Percentiles rank a stretch among this genome's conserved stretches.
phyloP scores from a whole-genome alignment of 805 yeast species.

The Ogataea minuta region DNA sequence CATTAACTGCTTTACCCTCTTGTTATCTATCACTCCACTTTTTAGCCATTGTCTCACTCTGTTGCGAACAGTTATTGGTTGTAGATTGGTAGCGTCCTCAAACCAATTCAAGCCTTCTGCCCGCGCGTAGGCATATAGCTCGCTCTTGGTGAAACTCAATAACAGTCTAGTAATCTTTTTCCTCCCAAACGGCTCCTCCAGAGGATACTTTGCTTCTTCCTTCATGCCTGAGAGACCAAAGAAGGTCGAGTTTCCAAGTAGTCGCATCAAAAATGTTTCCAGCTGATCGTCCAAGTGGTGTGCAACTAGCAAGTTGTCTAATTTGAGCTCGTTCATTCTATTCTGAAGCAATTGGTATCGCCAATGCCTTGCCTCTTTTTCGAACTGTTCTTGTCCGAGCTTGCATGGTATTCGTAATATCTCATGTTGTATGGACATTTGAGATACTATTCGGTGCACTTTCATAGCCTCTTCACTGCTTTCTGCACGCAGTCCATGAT shows the following conservation, averaged over 20 bases:
- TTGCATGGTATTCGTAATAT: constrained; percentile 19
- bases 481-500: constrained; percentile 55
- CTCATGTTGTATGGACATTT: constrained; percentile 29
- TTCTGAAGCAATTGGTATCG: constrained; percentile 46
- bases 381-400: constrained; percentile 32
- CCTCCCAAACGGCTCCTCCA: constrained; percentile 9
- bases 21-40: constrained; percentile 10
- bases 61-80: constrained; percentile 60
- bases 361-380: constrained; percentile 55
- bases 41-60: constrained; percentile 40
- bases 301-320: constrained; percentile 50
- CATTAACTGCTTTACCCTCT: constrained; percentile 12
- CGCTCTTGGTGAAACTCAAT: constrained; percentile 42
- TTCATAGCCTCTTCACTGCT: constrained; percentile 48
- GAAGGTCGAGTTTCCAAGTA: constrained; percentile 43
- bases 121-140: constrained; percentile 46
- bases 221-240: constrained; percentile 61
- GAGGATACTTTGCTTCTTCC: constrained; percentile 11
- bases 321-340: constrained; percentile 37
- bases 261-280: constrained; percentile 64
- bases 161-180: constrained; percentile 51
- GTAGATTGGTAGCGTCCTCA: constrained; percentile 65
- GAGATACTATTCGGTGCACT: constrained; percentile 28
- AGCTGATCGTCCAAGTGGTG: constrained; percentile 72
- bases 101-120: constrained; percentile 51